A percentile compares a stretch with the other conserved stretches of the same genome.
phyloP scores from a whole-genome alignment of 169 alveolate species.

The Plasmodium reichenowi region DNA sequence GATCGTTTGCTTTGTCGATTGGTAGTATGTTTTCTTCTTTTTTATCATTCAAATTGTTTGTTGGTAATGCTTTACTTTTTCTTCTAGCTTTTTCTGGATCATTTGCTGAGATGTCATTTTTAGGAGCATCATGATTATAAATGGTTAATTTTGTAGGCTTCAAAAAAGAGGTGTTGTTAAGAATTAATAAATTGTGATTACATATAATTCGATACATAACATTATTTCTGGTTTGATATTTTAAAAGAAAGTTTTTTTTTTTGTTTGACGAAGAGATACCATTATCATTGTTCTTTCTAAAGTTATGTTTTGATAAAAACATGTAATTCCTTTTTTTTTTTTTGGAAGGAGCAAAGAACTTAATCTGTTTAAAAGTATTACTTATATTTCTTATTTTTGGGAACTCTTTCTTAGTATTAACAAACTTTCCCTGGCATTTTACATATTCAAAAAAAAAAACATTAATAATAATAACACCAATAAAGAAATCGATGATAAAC shows the following conservation, averaged over 20 bases:
- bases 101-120: neutral
- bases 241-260: neutral
- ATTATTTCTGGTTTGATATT: slow-evolving; percentile 10
- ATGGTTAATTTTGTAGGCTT: slow-evolving; percentile 19
- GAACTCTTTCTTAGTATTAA: slow-evolving; percentile 11
- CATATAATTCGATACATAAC: neutral
- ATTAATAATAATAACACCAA: slow-evolving; percentile 24
- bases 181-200: neutral
- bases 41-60: neutral
- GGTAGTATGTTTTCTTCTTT: neutral
- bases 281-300: slow-evolving; percentile 7
- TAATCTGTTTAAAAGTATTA: neutral
- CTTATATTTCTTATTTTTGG: slow-evolving; percentile 10
- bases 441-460: slow-evolving; percentile 50
- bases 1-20: neutral
- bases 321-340: slow-evolving; percentile 33
- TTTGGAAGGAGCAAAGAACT: neutral
- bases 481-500: slow-evolving; percentile 32
- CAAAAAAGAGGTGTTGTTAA: slow-evolving; percentile 1
- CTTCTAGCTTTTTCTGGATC: neutral
- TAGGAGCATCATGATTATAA: slow-evolving; percentile 9
- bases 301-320: slow-evolving; percentile 18
- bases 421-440: slow-evolving; percentile 14
- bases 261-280: neutral
- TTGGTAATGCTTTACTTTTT: too few relatives aligned